Conservation (phyloP, 2,329 filamentous ascomycete species). For the Claviceps pazoutovae region DNA sequence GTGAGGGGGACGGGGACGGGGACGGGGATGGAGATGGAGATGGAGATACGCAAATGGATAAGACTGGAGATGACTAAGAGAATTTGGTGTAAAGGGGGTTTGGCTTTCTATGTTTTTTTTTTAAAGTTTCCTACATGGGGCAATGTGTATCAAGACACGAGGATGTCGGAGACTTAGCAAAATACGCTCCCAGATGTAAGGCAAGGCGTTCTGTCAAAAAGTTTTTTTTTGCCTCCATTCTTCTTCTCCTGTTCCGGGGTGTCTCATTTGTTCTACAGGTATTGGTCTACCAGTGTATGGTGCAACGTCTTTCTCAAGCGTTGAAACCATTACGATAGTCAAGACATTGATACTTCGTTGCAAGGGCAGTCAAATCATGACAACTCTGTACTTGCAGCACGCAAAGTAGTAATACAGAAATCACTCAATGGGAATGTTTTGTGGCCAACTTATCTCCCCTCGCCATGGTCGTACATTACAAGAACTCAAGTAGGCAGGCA, state of each 20-base stretch:
- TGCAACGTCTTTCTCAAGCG: no score
- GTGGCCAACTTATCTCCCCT: no score
- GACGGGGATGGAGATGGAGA: not conserved
- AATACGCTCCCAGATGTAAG: not conserved
- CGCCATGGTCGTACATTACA: not conserved
- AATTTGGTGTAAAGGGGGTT: not conserved
- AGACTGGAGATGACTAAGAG: conserved; percentile 11
- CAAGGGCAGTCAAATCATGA: no score
- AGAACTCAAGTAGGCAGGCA: not conserved
- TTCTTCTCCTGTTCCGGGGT: not conserved
- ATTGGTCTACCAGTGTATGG: no score
- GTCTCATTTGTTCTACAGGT: no score
- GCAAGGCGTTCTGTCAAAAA: conserved; percentile 1
- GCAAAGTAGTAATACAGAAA: no score
- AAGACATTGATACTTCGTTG: not conserved
- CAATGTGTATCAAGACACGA: not conserved
- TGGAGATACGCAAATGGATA: not conserved
- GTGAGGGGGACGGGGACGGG: not conserved
- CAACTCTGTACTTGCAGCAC: no score
- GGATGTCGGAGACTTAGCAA: not conserved
- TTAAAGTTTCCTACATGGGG: not conserved
- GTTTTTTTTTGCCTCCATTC: not conserved
- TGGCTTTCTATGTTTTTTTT: not conserved
- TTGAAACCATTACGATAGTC: not conserved
- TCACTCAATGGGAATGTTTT: no score